Conservation (phyloP, 2,329 filamentous ascomycete genomes). For the Dactylellina leptospora region DNA sequence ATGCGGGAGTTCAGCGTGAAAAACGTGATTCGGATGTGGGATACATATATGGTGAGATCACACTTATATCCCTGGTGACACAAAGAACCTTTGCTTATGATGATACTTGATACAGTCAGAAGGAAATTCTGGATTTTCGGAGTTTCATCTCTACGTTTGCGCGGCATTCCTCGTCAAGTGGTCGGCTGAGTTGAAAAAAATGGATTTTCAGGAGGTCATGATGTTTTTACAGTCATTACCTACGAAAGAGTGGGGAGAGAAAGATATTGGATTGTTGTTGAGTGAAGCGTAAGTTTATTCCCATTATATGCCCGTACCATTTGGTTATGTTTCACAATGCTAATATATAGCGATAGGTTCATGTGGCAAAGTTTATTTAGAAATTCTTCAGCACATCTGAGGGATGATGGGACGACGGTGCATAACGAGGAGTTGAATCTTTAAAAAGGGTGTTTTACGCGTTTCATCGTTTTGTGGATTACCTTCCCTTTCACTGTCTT, state of each 20-base stretch:
- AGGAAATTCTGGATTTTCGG: slow-evolving; percentile 90
- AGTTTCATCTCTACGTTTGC: slow-evolving; percentile 98
- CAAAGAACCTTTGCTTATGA: background rate
- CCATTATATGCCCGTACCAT: background rate
- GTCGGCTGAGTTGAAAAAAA: slow-evolving; percentile 91
- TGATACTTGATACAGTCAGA: slow-evolving; percentile 73
- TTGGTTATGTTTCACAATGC: background rate
- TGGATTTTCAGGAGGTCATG: slow-evolving; percentile 98
- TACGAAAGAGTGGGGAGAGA: slow-evolving; percentile 93
- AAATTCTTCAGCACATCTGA: slow-evolving; percentile 88
- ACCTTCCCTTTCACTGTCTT: background rate
- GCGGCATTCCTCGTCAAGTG: slow-evolving; percentile 98
- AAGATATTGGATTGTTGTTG: slow-evolving; percentile 93
- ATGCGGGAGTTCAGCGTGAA: slow-evolving; percentile 97
- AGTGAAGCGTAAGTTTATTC: slow-evolving; percentile 73
- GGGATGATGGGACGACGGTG: slow-evolving; percentile 58
- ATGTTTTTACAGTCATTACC: slow-evolving; percentile 98
- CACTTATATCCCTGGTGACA: background rate
- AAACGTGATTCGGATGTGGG: slow-evolving; percentile 99
- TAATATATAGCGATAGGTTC: slow-evolving; percentile 66
- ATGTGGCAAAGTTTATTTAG: slow-evolving; percentile 99
- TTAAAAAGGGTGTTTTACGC: slow-evolving; percentile 15
- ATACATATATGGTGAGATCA: slow-evolving; percentile 87
- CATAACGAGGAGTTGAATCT: slow-evolving; percentile 54
- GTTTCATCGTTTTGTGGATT: slow-evolving; percentile 56